These are phyloP conservation scores for Dendrocalamus sinicus DNA, from an alignment of 176 grass and related monocot species.

Conservation along the genomic window DNA sequence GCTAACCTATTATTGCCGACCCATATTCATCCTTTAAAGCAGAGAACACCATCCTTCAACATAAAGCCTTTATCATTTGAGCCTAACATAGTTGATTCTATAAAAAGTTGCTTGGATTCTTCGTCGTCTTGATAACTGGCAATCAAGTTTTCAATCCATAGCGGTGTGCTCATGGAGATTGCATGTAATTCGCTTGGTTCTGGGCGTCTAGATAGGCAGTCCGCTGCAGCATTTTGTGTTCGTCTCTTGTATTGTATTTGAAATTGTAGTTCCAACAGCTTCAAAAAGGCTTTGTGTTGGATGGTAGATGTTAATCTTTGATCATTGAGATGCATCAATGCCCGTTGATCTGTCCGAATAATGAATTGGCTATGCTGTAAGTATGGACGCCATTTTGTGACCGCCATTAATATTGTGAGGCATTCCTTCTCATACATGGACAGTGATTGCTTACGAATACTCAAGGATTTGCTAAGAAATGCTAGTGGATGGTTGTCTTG, in stretches of 20 bases:
- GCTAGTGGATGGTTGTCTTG: not conserved
- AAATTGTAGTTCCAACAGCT: not conserved
- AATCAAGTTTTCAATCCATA: not conserved
- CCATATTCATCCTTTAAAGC: too few relatives aligned
- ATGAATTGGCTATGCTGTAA: not conserved
- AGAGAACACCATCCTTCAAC: too few relatives aligned
- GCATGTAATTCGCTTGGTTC: rapidly evolving
- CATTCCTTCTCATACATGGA: not conserved
- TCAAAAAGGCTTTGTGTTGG: not conserved
- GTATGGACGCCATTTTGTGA: not conserved
- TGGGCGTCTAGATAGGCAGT: rapidly evolving
- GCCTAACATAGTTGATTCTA: not conserved
- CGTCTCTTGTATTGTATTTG: not conserved
- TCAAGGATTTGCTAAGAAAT: not conserved
- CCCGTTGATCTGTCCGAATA: rapidly evolving
- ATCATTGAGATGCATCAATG: not conserved
- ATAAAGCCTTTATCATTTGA: too few relatives aligned
- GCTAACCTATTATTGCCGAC: too few relatives aligned
- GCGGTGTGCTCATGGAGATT: rapidly evolving
- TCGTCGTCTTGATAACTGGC: rapidly evolving
- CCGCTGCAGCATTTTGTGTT: rapidly evolving
- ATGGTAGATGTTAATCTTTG: rapidly evolving
- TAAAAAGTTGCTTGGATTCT: rapidly evolving
- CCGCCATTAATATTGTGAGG: rapidly evolving
- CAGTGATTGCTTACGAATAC: not conserved